Percentiles rank a stretch among this genome's conserved stretches.
These are phyloP conservation scores for Primulina eburnea DNA, from an alignment of 257 asterid species.

Conservation along the genomic window DNA sequence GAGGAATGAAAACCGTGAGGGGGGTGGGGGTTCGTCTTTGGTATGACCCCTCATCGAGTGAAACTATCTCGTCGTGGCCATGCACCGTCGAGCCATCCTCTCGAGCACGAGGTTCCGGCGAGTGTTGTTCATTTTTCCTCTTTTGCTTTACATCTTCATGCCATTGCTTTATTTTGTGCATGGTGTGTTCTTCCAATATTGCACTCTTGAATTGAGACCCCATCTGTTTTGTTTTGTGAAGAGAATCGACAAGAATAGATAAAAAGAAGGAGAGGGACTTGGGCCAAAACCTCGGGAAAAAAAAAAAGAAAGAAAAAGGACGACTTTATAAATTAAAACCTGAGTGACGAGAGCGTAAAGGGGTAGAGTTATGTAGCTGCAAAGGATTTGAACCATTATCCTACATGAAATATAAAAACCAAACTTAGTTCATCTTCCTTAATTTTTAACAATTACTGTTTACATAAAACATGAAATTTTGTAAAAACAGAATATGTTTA, in stretches of 20 bases:
- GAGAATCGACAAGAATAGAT: background rate
- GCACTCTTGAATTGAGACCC: conserved; percentile 57
- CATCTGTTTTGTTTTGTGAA: conserved; percentile 38
- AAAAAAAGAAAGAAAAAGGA: background rate
- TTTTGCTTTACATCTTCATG: conserved; percentile 52
- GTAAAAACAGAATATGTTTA: background rate
- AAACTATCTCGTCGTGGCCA: conserved; percentile 16
- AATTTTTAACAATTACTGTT: background rate
- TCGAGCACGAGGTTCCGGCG: conserved; percentile 1
- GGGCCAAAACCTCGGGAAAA: too few species aligned
- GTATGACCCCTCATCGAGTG: conserved; percentile 24
- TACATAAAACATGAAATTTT: background rate
- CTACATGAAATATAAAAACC: conserved; percentile 27
- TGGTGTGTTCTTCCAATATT: conserved; percentile 51
- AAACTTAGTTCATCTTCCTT: background rate
- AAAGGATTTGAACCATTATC: conserved; percentile 65
- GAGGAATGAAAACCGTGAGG: conserved; percentile 13
- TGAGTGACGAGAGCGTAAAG: conserved; percentile 84
- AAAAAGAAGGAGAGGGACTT: too few species aligned
- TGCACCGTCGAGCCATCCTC: conserved; percentile 22
- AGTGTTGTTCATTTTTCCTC: conserved; percentile 24
- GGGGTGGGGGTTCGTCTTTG: conserved; percentile 24
- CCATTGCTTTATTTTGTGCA: conserved; percentile 58
- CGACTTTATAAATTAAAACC: conserved; percentile 33
- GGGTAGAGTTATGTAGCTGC: conserved; percentile 81